Evolutionary conservation across 805 yeast genomes (phyloP).

Genomic region (Brettanomyces anomalus): DNA sequence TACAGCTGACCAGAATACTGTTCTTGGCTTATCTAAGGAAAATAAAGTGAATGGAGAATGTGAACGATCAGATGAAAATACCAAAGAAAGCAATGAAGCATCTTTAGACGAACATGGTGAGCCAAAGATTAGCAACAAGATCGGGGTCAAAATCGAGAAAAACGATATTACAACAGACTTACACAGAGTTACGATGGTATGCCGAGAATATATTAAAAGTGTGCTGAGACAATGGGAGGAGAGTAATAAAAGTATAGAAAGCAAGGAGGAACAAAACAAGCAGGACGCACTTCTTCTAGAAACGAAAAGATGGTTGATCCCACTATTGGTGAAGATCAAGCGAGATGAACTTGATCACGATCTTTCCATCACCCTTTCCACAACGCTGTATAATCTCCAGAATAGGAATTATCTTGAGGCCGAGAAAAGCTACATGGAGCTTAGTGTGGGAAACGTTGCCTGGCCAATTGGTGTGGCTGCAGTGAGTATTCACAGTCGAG

Average conservation of each 20-base stretch:
- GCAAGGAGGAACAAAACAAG: not conserved
- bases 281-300: conserved; percentile 25
- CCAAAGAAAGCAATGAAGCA: too few species aligned
- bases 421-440: conserved; percentile 58
- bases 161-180: conserved; percentile 8
- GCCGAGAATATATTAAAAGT: conserved; percentile 38
- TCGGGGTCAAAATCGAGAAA: not conserved
- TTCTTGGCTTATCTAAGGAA: too few species aligned
- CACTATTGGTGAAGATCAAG: conserved; percentile 47
- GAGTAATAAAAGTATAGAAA: conserved; percentile 4
- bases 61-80: too few species aligned
- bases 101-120: too few species aligned
- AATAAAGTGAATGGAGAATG: too few species aligned
- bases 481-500: conserved; percentile 73
- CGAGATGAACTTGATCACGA: conserved; percentile 29
- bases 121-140: not conserved
- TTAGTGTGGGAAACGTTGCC: conserved; percentile 81
- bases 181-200: conserved; percentile 28
- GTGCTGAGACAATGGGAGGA: conserved; percentile 33
- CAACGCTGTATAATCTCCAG: conserved; percentile 57
- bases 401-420: conserved; percentile 40
- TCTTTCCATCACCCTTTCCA: conserved; percentile 45
- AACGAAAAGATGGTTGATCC: conserved; percentile 41
- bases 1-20: too few species aligned
- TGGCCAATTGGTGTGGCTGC: conserved; percentile 86